Conservation (phyloP, 2,329 filamentous ascomycete species). For the Ophiosphaerella narmari region DNA sequence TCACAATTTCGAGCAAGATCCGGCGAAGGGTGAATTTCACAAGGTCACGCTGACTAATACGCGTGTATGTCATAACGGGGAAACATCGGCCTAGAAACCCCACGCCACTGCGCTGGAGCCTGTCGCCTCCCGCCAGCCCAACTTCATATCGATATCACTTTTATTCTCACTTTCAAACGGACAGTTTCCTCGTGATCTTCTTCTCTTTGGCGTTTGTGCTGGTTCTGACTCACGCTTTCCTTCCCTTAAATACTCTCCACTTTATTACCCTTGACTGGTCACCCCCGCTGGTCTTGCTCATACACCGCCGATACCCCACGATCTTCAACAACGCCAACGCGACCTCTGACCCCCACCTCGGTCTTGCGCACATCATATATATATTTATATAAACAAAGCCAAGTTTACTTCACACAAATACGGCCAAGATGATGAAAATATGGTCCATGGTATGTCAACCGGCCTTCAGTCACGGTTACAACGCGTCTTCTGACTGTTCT, state of each 20-base stretch:
- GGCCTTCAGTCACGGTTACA: background rate
- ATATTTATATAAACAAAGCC: slow-evolving; percentile 5
- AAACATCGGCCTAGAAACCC: slow-evolving; percentile 15
- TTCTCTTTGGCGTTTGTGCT: slow-evolving; percentile 20
- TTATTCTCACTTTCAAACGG: slow-evolving; percentile 7
- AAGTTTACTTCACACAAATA: slow-evolving; percentile 19
- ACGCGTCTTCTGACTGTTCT: background rate
- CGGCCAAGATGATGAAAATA: slow-evolving; percentile 90
- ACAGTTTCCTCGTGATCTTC: slow-evolving; percentile 8
- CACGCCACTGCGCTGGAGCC: slow-evolving; percentile 16
- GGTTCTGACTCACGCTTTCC: slow-evolving; percentile 7
- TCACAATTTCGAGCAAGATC: no score
- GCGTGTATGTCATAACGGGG: background rate
- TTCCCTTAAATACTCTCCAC: background rate
- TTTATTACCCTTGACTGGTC: background rate
- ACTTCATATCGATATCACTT: no score
- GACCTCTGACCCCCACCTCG: slow-evolving; percentile 8
- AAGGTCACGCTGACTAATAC: slow-evolving; percentile 1
- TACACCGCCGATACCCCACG: slow-evolving; percentile 18
- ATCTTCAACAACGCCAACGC: slow-evolving; percentile 12
- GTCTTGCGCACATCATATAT: slow-evolving; percentile 20
- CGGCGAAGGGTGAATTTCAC: no score
- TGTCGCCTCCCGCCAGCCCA: background rate
- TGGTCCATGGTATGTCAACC: slow-evolving; percentile 84
- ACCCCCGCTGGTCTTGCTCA: slow-evolving; percentile 5